These are phyloP conservation scores for Paramyrothecium sp. DNA, from an alignment of 2,329 filamentous ascomycete genomes.

Conservation along the genomic window DNA sequence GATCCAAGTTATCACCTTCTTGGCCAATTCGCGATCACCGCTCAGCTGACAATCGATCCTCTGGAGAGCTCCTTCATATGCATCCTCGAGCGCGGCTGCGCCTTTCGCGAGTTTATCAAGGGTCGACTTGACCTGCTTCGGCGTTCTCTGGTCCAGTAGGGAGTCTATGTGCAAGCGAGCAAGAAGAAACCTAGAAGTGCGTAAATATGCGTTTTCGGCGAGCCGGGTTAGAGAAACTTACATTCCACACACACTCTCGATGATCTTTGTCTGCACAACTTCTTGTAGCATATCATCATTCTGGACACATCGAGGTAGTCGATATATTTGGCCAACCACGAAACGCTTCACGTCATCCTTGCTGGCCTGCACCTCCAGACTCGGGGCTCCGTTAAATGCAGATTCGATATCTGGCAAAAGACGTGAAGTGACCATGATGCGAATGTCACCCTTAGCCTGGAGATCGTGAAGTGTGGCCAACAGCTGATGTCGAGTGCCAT, in stretches of 20 bases:
- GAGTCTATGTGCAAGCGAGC: neutral
- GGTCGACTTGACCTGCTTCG: neutral
- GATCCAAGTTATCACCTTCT: slow-evolving; percentile 1
- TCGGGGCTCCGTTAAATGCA: neutral
- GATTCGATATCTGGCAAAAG: neutral
- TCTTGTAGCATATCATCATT: neutral
- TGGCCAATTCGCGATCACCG: neutral
- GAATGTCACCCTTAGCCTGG: neutral
- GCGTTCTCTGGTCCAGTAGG: neutral
- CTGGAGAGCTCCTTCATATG: slow-evolving; percentile 2
- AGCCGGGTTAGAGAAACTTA: neutral
- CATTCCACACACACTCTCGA: neutral
- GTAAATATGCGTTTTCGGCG: neutral
- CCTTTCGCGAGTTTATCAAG: neutral
- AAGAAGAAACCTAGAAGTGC: neutral
- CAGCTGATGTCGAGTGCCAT: neutral
- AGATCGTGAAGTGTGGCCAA: neutral
- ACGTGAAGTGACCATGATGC: neutral
- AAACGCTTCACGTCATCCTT: neutral
- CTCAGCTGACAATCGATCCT: slow-evolving; percentile 1
- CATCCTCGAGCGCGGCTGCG: neutral
- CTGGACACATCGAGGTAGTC: neutral
- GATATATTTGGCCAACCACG: neutral
- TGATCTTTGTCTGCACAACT: neutral
- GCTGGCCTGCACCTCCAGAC: neutral